A percentile compares a stretch with the other conserved stretches of the same genome.
These are phyloP conservation scores for Saksenaea oblongispora DNA, from an alignment of 371 early-diverging fungal species.

Conservation along the genomic window DNA sequence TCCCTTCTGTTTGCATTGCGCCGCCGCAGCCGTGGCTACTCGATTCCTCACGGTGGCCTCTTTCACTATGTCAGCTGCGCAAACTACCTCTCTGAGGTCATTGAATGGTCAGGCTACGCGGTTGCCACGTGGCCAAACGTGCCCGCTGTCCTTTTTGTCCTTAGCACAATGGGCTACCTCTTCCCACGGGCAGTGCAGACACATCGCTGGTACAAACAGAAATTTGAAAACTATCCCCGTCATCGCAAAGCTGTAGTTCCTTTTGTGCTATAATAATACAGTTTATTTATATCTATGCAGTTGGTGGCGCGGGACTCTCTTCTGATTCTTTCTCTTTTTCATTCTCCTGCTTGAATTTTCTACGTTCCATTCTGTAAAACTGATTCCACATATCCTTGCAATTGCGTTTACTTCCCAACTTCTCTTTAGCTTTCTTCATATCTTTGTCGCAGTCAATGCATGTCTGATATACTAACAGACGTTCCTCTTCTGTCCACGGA, in stretches of 20 bases:
- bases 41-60: conserved; percentile 58
- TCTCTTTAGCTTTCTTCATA: conserved; percentile 27
- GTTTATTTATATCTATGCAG: background rate
- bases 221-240: conserved; percentile 48
- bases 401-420: conserved; percentile 18
- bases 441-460: conserved; percentile 10
- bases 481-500: conserved; percentile 39
- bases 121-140: conserved; percentile 41
- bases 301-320: background rate
- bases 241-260: conserved; percentile 65
- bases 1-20: conserved; percentile 47
- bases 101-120: conserved; percentile 71
- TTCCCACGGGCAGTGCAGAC: conserved; percentile 59
- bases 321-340: background rate
- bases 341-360: background rate
- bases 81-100: conserved; percentile 61
- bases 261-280: conserved; percentile 15
- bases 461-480: conserved; percentile 9
- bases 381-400: conserved; percentile 51
- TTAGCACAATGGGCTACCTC: conserved; percentile 56
- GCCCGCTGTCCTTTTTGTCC: conserved; percentile 58
- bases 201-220: conserved; percentile 60
- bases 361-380: conserved; percentile 8
- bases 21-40: conserved; percentile 33
- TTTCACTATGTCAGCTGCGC: conserved; percentile 64